Evolutionary conservation across 192 early-diverging fungal genomes (phyloP).

Genomic region (Coemansia brasiliensis): DNA sequence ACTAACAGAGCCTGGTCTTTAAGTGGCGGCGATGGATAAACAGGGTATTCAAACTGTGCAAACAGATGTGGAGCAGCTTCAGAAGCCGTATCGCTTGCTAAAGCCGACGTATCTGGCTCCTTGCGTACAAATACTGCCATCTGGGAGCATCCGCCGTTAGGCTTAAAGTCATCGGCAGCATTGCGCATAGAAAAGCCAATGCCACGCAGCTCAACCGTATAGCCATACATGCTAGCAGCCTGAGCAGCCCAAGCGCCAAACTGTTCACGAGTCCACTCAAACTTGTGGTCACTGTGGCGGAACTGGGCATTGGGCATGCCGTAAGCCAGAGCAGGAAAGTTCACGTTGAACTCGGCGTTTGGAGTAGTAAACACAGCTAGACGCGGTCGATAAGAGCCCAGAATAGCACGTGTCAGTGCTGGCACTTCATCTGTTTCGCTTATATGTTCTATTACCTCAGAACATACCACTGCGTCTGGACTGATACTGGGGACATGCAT

Average conservation of each 20-base stretch:
- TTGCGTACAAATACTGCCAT: slow-evolving; percentile 64
- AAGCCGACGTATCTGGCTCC: background rate
- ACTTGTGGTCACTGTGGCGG: slow-evolving; percentile 86
- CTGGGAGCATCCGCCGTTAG: slow-evolving; percentile 70
- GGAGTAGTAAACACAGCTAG: slow-evolving; percentile 74
- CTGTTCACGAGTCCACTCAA: slow-evolving; percentile 92
- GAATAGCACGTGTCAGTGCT: slow-evolving; percentile 59
- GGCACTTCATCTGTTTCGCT: slow-evolving; percentile 54
- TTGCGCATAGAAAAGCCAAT: slow-evolving; percentile 44
- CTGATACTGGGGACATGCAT: slow-evolving; percentile 6
- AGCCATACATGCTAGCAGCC: slow-evolving; percentile 63
- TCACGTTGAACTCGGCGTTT: slow-evolving; percentile 90
- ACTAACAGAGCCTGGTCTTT: slow-evolving; percentile 23
- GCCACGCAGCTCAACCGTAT: slow-evolving; percentile 55
- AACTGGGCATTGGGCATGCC: slow-evolving; percentile 63
- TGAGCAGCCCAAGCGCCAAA: slow-evolving; percentile 73
- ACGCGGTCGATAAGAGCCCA: slow-evolving; percentile 70
- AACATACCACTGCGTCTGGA: slow-evolving; percentile 71
- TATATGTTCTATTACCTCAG: slow-evolving; percentile 88
- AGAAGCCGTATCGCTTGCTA: background rate
- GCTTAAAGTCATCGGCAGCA: slow-evolving; percentile 21
- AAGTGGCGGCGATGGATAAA: slow-evolving; percentile 45
- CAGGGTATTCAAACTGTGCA: slow-evolving; percentile 57
- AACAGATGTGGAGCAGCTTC: slow-evolving; percentile 26
- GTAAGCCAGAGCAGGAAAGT: slow-evolving; percentile 77